Evolutionary conservation across 1,284 basidiomycete species (phyloP), one percentile per base, ranked within the genome.

Genomic region (Austropuccinia psidii): DNA sequence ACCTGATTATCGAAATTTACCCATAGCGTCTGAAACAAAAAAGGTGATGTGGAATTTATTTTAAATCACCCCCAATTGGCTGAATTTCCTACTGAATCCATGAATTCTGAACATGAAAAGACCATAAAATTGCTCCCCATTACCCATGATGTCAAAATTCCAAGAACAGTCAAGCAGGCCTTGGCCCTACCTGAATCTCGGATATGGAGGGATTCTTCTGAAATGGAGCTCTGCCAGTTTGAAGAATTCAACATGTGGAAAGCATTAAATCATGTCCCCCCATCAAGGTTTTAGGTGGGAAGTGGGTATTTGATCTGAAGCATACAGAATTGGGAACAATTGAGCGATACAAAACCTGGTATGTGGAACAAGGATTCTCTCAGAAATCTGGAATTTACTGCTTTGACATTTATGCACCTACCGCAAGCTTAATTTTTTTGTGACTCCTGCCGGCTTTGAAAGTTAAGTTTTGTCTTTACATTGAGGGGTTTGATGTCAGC

Each of bases 221-320:
- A 45, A 31, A 21, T 3, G 29, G 61, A 64, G 29, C 4, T 64
- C 5, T 4, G 9, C 11, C 61, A 64, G 41, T 24, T 64, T 13
- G 35, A 39, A 17, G 5, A 55, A 24, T 21, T 67, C 13, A 24
- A 9, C 19, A 49, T 67, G 2, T 67, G 65, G 65, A 29, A 50
- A 4, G 49, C 29, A 6, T 31, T 15, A 2, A 33, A 54, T 1
- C 31, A n/a, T 7, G 15, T 21, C 5, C 5, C 4, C 47, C n/a
- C 17, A 54, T 8, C n/a, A 47, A 67, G 27, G 11, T 54, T 13
- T n/a, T 54, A 19, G 27, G 27, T 11, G 49, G 29, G 5, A 21
- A 49, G 4, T 67, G 65, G 65, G 65, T 67, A 4, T 67, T 67
- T 54, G 50, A 31, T 24, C 5, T 54, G 2, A 67, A 67, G 24